Base-by-base conservation (phyloP, 78 protist genomes). In the Polysphondylium violaceum region DNA sequence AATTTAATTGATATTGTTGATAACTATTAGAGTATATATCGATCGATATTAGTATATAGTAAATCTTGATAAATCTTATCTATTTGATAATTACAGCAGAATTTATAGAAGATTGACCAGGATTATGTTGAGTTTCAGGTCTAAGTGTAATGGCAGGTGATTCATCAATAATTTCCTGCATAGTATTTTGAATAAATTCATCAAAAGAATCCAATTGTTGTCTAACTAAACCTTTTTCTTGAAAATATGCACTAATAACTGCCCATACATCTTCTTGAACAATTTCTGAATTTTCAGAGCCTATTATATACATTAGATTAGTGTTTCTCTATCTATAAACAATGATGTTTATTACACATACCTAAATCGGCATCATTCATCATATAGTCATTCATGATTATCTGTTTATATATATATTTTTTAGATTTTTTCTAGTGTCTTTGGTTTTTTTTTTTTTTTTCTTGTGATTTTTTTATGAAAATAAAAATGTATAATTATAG, bases 191-290 rank as follows among this genome's bases (percentile, higher is more conserved):
- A 43, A 98, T 74, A 88, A 99, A 99, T 50, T 96, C 94, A 77
- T 99, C 96, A 86, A 95, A 99, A 14, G 99, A 99, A 79, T 98
- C 99, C 25, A 99, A 96, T 87, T 99, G 99, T 94, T 99, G 99
- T 29, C 95, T 92, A n/a, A 98, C 98, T 0, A 99, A 95, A 17
- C 99, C 99, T 94, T 98, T 98, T 60, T 96, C 98, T 59, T 87
- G 85, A 76, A 99, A 99, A 59, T 87, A 99, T 29, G 98, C 61
- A 17, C 75, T 23, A 25, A 99, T 97, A 29, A 99, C 97, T 25
- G 55, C 68, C 99, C 99, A 99, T 38, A 95, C 64, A 44, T 97
- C 99, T 50, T 98, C 98, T 56, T 96, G 97, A 33, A 27, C 33
- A 53, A 91, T 88, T 51, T 88, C 94, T 36, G 44, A 77, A 58